Evolutionary conservation across 2,329 filamentous ascomycete species (phyloP).

Genomic region (Cryphonectria naterciae): DNA sequence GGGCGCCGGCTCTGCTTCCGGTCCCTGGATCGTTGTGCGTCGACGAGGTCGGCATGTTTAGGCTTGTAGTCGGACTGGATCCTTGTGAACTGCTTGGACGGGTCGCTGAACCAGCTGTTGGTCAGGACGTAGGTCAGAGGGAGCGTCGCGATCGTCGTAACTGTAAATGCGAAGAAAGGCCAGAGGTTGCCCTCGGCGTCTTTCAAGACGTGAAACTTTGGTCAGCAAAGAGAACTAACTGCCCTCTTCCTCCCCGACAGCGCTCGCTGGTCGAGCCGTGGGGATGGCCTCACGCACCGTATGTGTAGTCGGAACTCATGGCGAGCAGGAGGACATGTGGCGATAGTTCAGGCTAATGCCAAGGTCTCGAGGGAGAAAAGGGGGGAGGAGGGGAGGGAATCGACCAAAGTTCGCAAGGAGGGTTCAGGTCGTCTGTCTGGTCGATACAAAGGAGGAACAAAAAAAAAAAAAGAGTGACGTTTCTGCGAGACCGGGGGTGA

Average conservation of each 20-base stretch:
- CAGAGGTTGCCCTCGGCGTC: slow-evolving; percentile 99
- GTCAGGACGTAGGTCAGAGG: slow-evolving; percentile 89
- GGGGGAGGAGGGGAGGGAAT: not conserved
- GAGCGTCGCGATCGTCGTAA: slow-evolving; percentile 84
- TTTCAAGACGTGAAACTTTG: not conserved
- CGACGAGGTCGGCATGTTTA: slow-evolving; percentile 81
- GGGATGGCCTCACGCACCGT: slow-evolving; percentile 44
- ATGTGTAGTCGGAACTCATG: slow-evolving; percentile 96
- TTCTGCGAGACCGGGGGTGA: slow-evolving; percentile 6
- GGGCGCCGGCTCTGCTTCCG: slow-evolving; percentile 87
- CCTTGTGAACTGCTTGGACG: slow-evolving; percentile 78
- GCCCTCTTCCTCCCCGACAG: not conserved
- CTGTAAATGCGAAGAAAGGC: slow-evolving; percentile 95
- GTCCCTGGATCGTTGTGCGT: slow-evolving; percentile 80
- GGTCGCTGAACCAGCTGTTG: slow-evolving; percentile 69
- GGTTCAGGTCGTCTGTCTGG: not conserved
- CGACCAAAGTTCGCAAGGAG: slow-evolving; percentile 3
- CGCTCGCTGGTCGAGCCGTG: not conserved
- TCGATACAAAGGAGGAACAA: not conserved
- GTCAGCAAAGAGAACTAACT: not conserved
- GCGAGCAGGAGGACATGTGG: slow-evolving; percentile 46
- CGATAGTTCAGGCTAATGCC: slow-evolving; percentile 8
- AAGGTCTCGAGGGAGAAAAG: slow-evolving; percentile 1
- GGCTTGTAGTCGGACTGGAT: slow-evolving; percentile 83
- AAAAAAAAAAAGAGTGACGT: slow-evolving; percentile 11